Base-by-base conservation (phyloP, 225 moss, liverwort and hornwort species). In the Asterella californica region DNA sequence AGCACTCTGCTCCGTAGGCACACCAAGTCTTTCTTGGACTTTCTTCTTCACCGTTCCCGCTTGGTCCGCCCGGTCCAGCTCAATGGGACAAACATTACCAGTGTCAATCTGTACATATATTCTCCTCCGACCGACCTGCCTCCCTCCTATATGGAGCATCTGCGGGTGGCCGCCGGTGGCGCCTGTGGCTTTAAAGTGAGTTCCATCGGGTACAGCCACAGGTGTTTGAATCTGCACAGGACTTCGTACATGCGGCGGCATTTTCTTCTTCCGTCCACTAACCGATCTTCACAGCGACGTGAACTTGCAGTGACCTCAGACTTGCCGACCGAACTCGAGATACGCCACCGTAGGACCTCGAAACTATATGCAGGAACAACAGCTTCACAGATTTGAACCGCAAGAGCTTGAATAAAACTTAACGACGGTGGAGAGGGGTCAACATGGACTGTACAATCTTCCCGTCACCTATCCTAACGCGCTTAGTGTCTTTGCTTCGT, bases 161-260 rank as follows among this genome's bases (percentile, higher is more conserved):
- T 37, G 61, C 14, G 59, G 18, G 0, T 76, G 72, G 53, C 54
- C 87, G 81, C 86, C 83, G 73, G 89, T 81, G 21, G 87, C 79
- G 34, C 90, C 90, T 59, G 76, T 38, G 55, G 60, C 60, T 76
- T 89, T 88, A 76, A 89, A 88, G 84, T 92, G 92, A 36, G 91
- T 89, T 81, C 89, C 85, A 86, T 96, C 96, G 53, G 91, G 78
- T 72, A 96, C 90, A 76, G 92, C 88, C 85, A 96, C 86, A 70
- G 96, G 86, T 73, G 92, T 90, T 82, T 90, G 96, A 80, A 94
- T 87, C 86, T 96, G 96, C 80, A 94, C 92, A 80, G 94, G 94
- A 85, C 94, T 90, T 83, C 90, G 88, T 78, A 91, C 86, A 86
- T 91, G 92, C 81, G 95, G 92, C 88, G 95, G 90, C 96, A 96